These are phyloP conservation scores for Exophiala oligosperma DNA, from an alignment of 2,329 filamentous ascomycete genomes.

Conservation along the genomic window DNA sequence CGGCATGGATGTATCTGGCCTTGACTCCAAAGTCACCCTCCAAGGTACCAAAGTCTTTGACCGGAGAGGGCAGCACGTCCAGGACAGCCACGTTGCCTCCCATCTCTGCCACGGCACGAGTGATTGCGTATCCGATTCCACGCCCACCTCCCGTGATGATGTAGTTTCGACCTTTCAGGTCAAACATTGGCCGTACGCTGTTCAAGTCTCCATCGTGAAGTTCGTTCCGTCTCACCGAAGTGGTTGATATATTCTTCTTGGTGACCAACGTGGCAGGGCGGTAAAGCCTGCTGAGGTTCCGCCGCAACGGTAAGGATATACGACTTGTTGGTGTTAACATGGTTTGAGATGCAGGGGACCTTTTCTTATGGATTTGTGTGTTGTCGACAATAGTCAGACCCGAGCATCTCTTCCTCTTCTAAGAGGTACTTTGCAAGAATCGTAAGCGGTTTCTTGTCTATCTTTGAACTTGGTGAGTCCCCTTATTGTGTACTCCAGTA, in stretches of 20 bases:
- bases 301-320: too few species aligned
- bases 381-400: too few species aligned
- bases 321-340: too few species aligned
- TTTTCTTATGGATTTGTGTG: too few species aligned
- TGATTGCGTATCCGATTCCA: constrained; percentile 23
- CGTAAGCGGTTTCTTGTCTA: too few species aligned
- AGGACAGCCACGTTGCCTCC: constrained; percentile 23
- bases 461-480: too few species aligned
- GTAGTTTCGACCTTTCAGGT: constrained; percentile 20
- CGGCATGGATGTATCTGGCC: constrained; percentile 44
- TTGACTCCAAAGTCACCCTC: constrained; percentile 21
- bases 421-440: too few species aligned
- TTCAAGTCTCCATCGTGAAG: constrained; percentile 11
- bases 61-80: constrained; percentile 18
- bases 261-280: neutral
- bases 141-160: constrained; percentile 24
- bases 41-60: constrained; percentile 19
- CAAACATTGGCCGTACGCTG: constrained; percentile 12
- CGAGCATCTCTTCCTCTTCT: too few species aligned
- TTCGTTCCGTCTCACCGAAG: neutral
- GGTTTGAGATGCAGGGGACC: too few species aligned
- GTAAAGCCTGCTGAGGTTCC: neutral
- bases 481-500: too few species aligned
- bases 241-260: neutral
- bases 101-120: constrained; percentile 22